Percentiles rank a stretch among this genome's conserved stretches.
Conservation (phyloP, 208 protist genomes). For the Leishmania braziliensis region DNA sequence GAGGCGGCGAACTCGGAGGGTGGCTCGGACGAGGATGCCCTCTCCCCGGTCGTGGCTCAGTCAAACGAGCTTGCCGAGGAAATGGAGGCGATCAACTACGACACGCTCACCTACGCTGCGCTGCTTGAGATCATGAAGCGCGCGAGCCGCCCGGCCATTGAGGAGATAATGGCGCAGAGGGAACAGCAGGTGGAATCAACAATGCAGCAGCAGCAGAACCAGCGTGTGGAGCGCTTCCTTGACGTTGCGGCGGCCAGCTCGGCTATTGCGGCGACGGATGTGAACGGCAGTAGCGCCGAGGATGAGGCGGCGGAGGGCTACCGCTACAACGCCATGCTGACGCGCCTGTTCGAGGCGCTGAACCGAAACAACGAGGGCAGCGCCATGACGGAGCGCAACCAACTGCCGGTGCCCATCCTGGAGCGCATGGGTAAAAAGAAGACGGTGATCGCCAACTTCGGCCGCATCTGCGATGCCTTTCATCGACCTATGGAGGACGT, state of each 20-base stretch:
- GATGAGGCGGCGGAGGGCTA: conserved; percentile 50
- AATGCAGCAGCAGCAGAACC: conserved; percentile 39
- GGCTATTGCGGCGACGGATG: background rate
- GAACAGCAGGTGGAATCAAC: conserved; percentile 39
- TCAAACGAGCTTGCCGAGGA: conserved; percentile 26
- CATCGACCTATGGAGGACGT: conserved; percentile 86
- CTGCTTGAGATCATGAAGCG: conserved; percentile 49
- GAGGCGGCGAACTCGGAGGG: conserved; percentile 1
- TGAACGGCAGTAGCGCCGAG: conserved; percentile 22
- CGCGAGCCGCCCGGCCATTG: conserved; percentile 44
- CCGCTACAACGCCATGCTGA: conserved; percentile 76
- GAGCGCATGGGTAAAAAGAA: conserved; percentile 92
- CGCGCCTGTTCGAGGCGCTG: conserved; percentile 63
- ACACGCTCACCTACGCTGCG: conserved; percentile 57
- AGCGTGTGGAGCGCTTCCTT: conserved; percentile 61
- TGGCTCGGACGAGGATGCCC: conserved; percentile 6
- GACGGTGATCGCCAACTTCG: conserved; percentile 92
- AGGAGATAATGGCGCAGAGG: conserved; percentile 57
- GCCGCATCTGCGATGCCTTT: conserved; percentile 86
- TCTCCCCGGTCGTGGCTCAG: background rate
- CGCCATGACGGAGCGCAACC: conserved; percentile 70
- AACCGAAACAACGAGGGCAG: conserved; percentile 74
- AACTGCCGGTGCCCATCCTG: conserved; percentile 80
- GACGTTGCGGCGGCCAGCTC: conserved; percentile 31
- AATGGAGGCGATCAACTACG: conserved; percentile 59